Evolutionary conservation across 2,329 filamentous ascomycete genomes (phyloP).

Genomic region (Aspergillus vadensis): DNA sequence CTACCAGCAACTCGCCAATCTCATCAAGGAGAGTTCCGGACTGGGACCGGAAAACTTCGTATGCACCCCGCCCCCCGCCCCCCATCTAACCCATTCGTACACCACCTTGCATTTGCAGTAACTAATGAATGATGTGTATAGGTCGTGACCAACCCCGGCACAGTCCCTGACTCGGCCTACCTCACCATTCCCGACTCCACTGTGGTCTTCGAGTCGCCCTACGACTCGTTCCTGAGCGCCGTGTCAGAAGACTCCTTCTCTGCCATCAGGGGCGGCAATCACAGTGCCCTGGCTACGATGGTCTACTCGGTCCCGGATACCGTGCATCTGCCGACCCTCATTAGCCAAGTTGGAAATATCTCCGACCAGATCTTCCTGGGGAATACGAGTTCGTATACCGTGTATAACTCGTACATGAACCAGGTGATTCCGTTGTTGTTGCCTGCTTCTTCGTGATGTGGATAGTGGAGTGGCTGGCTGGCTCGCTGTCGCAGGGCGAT

Average conservation of each 20-base stretch:
- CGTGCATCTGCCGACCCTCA: constrained; percentile 1
- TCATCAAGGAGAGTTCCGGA: constrained; percentile 5
- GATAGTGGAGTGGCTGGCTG: too few relatives aligned
- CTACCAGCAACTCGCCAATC: constrained; percentile 3
- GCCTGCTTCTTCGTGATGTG: not conserved
- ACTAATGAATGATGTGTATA: not conserved
- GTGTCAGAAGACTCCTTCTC: not conserved
- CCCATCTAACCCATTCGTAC: not conserved
- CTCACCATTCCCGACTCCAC: constrained; percentile 13
- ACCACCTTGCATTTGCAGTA: too few relatives aligned
- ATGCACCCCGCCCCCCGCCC: too few relatives aligned
- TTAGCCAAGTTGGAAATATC: constrained; percentile 7
- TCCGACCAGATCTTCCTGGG: constrained; percentile 17
- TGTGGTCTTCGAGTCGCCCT: constrained; percentile 18
- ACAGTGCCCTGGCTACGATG: constrained; percentile 10
- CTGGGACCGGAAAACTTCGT: constrained; percentile 14
- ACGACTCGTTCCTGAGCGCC: constrained; percentile 9
- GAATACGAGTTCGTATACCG: constrained; percentile 7
- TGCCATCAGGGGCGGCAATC: not conserved
- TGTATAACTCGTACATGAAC: constrained; percentile 12
- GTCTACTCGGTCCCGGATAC: constrained; percentile 10
- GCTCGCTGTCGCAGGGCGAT: not conserved
- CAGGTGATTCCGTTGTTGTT: not conserved
- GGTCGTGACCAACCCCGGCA: constrained; percentile 18
- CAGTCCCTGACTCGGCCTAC: constrained; percentile 14